Base-by-base conservation (phyloP, 169 alveolate genomes). In the Plasmodium gonderi region DNA sequence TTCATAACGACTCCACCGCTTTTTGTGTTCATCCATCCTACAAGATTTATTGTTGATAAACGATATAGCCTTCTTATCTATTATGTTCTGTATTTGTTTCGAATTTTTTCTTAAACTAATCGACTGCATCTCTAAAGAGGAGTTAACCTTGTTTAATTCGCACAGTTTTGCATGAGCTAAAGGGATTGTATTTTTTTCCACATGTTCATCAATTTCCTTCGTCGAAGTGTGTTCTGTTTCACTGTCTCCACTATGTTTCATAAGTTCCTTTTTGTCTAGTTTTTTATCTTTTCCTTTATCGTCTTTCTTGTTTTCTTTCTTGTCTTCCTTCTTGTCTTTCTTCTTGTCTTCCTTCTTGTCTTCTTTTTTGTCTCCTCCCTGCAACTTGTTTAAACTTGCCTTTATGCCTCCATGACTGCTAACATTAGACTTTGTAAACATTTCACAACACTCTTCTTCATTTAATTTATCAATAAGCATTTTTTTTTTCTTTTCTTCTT, bases 391-490 rank as follows among this genome's bases (percentile, higher is more conserved):
- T 4, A 31, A 12, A 49, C 65, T 51, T 60, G 7, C 26, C 38
- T 54, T 68, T 9, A 45, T 17, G 65, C 74, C 47, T 17, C 8
- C 49, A 23, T 9, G 47, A 20, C 31, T 20, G 31, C 51, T 20
- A 60, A 65, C 49, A 7, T 33, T 7, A 26, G 91, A 80, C 40
- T 65, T 80, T 0, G 45, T 54, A 38, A 7, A n/a, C 11, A 45
- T 49, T 8, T 72, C 83, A 49, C n/a, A 83, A 36, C 29, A 12
- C n/a, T 83, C 67, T 47, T 83, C 83, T 42, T 36, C 44, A 14
- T 45, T 8, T 20, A 83, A 60, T 17, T 45, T 69, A 5, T 47
- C 92, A 38, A 47, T 45, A 6, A 42, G 26, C 20, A 69, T 54
- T 3, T 11, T 47, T 31, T 83, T 49, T 47, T 72, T 72, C 44